These are phyloP conservation scores for Acer campestre DNA, from an alignment of 345 rosid species.

Conservation along the genomic window DNA sequence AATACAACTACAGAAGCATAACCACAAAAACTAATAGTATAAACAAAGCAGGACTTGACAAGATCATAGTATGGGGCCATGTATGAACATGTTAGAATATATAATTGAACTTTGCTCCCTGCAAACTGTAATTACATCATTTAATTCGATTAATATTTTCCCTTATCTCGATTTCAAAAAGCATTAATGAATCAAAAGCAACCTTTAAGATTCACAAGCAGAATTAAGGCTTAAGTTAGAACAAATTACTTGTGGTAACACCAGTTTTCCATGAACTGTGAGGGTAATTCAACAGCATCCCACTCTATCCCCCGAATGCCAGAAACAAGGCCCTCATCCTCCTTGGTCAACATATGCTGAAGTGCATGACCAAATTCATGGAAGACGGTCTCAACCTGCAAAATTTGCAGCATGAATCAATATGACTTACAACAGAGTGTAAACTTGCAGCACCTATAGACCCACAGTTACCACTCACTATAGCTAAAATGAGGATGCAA, in stretches of 20 bases:
- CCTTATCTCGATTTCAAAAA: not conserved
- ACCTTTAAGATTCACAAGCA: not conserved
- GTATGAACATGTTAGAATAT: not conserved
- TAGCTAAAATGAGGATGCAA: not conserved
- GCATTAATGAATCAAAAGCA: constrained; percentile 12
- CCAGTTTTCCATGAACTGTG: constrained; percentile 99
- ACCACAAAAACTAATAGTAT: constrained; percentile 6
- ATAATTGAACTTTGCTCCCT: not conserved
- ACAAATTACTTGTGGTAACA: constrained; percentile 83
- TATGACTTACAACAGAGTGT: not conserved
- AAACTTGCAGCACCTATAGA: constrained; percentile 11
- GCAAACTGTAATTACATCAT: not conserved
- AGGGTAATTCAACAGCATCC: constrained; percentile 96
- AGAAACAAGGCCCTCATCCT: constrained; percentile 90
- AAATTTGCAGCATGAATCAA: constrained; percentile 10
- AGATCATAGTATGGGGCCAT: not conserved
- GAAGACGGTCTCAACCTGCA: constrained; percentile 91
- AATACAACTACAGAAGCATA: not conserved
- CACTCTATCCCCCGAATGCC: constrained; percentile 88
- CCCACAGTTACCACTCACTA: not conserved
- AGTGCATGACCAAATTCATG: constrained; percentile 98
- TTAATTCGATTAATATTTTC: not conserved
- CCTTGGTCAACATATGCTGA: constrained; percentile 92
- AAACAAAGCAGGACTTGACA: not conserved
- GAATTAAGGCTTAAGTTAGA: constrained; percentile 3